Evolutionary conservation across 2,329 filamentous ascomycete species (phyloP), one percentile per base, ranked within the genome.

Genomic region (Furcasterigmium furcatum): DNA sequence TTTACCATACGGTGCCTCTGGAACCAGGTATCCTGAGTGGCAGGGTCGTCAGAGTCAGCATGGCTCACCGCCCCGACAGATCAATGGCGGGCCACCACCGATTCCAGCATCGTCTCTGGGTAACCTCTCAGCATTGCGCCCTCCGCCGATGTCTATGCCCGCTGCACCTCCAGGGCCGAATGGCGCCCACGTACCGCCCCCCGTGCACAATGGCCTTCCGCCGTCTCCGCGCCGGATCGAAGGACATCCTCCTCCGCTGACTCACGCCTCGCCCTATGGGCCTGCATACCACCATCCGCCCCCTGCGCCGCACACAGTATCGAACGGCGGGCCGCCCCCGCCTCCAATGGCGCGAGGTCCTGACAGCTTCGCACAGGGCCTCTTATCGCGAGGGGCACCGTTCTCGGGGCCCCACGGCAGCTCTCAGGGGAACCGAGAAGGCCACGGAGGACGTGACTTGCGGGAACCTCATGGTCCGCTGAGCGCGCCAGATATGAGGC

Each of bases 21-120:
- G 43, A 7, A 40, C 49, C 19, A 52, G 49, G 9, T 53, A 52
- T 16, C 43, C 39, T 38, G 75, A 76, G 46, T 82, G 79, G 73
- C 70, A 74, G 22, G 52, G 55, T 45, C 73, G 74, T 13, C 63
- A 73, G 18, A 72, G 74, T 27, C 74, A 74, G 43, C 73, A 76
- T 48, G 69, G 70, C 30, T 68, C 77, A 4, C 64, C 71, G 29
- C 59, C 71, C 22, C 70, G 72, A 44, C 71, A 77, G 35, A 56
- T 79, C 38, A 82, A 80, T 54, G 74, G 76, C 29, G 75, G 59
- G 12, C 61, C 59, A 27, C 63, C 66, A 13, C 49, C 58, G n/a
- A 55, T 66, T 5, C 24, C 51, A 49, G 41, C 62, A 63, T 32
- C 55, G 56, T 50, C 59, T 3, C 50, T 63, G 20, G 55, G 58